Percentiles rank a stretch among this genome's conserved stretches.
Conservation (phyloP, 306 rosid species). For the apple (Malus domestica) region DNA sequence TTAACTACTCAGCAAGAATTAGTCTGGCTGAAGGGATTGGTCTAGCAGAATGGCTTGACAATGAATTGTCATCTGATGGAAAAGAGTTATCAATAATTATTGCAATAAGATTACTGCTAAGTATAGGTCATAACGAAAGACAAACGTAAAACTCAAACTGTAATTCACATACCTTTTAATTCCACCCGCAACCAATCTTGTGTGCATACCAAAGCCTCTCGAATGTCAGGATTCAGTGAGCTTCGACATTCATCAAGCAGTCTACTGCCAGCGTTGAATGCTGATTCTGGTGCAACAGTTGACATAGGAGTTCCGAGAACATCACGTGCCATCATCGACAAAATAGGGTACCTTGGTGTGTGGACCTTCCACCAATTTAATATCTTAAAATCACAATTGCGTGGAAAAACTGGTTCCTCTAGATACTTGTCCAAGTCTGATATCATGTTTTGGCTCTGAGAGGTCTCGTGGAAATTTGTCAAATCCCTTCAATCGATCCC, state of each 20-base stretch:
- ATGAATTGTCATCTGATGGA: slow-evolving; percentile 53
- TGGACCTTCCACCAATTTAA: slow-evolving; percentile 98
- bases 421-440: slow-evolving; percentile 91
- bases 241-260: slow-evolving; percentile 61
- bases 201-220: slow-evolving; percentile 79
- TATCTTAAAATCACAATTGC: slow-evolving; percentile 70
- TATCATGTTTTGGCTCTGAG: slow-evolving; percentile 50
- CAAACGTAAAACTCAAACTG: background rate
- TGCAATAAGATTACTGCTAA: slow-evolving; percentile 9
- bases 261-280: slow-evolving; percentile 57
- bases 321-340: slow-evolving; percentile 62
- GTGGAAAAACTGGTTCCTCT: slow-evolving; percentile 92
- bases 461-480: slow-evolving; percentile 89
- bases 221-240: slow-evolving; percentile 53
- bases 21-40: slow-evolving; percentile 42
- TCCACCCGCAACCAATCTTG: slow-evolving; percentile 85
- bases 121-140: background rate
- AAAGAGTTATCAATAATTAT: slow-evolving; percentile 1
- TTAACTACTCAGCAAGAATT: slow-evolving; percentile 43
- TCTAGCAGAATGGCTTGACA: slow-evolving; percentile 35
- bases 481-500: slow-evolving; percentile 73
- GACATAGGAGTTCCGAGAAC: slow-evolving; percentile 97
- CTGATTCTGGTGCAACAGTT: slow-evolving; percentile 60
- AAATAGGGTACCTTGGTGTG: slow-evolving; percentile 33
- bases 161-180: slow-evolving; percentile 43